Percentiles rank a stretch among this genome's conserved stretches.
Evolutionary conservation across 495 filamentous ascomycete species (phyloP).

Genomic region (Aspergillus taichungensis): DNA sequence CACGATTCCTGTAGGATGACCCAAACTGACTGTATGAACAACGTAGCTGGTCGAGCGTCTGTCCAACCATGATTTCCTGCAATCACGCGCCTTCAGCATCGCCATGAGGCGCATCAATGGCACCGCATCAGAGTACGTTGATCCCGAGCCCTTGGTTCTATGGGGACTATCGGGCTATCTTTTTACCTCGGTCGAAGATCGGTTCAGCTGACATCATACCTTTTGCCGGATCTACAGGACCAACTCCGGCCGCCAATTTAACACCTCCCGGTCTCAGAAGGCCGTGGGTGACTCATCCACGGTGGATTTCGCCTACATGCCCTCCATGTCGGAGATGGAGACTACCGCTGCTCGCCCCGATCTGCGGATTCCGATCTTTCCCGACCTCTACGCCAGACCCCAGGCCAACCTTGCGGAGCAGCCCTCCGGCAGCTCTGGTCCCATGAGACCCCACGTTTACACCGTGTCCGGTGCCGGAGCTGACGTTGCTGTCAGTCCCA

Average conservation of each 20-base stretch:
- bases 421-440: conserved; percentile 14
- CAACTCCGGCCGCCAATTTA: conserved; percentile 44
- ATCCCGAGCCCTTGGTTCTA: not conserved
- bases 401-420: conserved; percentile 6
- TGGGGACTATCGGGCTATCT: not conserved
- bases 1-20: not conserved
- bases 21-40: conserved; percentile 1
- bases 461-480: conserved; percentile 44
- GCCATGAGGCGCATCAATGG: conserved; percentile 39
- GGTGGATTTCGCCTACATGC: conserved; percentile 58
- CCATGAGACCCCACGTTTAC: conserved; percentile 50
- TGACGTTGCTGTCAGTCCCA: conserved; percentile 44
- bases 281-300: conserved; percentile 48
- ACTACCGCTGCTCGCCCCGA: conserved; percentile 16
- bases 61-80: conserved; percentile 43
- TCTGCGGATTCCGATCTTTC: conserved; percentile 46
- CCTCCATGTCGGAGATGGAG: conserved; percentile 39
- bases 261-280: conserved; percentile 48
- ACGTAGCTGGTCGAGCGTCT: conserved; percentile 43
- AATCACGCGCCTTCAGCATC: conserved; percentile 47
- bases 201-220: conserved; percentile 13
- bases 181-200: conserved; percentile 5
- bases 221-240: conserved; percentile 8
- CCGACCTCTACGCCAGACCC: conserved; percentile 31
- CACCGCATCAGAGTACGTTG: conserved; percentile 33